Percentiles rank a stretch among this genome's conserved stretches.
These are phyloP conservation scores for Gossypium turneri DNA, from an alignment of 345 rosid species.

Conservation along the genomic window DNA sequence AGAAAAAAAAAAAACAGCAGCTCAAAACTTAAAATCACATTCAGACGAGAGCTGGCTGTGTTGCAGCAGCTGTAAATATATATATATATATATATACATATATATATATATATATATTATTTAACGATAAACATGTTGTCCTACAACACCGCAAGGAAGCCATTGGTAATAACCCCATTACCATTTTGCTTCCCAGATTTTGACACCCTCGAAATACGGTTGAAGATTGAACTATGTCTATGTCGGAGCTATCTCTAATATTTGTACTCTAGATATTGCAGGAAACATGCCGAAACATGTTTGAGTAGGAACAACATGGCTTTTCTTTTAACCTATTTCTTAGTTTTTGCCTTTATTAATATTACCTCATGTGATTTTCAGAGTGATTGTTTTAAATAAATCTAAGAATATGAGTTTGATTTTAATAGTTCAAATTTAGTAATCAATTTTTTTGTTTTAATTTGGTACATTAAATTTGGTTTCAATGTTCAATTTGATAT, in stretches of 20 bases:
- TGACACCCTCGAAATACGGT: not conserved
- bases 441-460: too few relatives aligned
- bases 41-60: too few relatives aligned
- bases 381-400: too few relatives aligned
- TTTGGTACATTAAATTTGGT: too few relatives aligned
- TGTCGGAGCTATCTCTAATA: constrained; percentile 13
- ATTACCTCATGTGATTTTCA: not conserved
- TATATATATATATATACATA: too few relatives aligned
- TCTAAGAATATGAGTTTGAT: too few relatives aligned
- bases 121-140: not conserved
- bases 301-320: not conserved
- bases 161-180: not conserved
- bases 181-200: constrained; percentile 5
- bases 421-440: too few relatives aligned
- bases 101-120: too few relatives aligned
- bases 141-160: not conserved
- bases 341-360: too few relatives aligned
- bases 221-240: not conserved
- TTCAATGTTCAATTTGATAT: too few relatives aligned
- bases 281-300: constrained; percentile 12
- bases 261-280: not conserved
- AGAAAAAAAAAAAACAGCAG: not conserved
- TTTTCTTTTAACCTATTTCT: not conserved
- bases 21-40: too few relatives aligned
- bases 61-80: not conserved